Percentiles rank a stretch among this genome's conserved stretches.
These are phyloP conservation scores for Pezicula rhizophila DNA, from an alignment of 2,329 filamentous ascomycete species.

Conservation along the genomic window DNA sequence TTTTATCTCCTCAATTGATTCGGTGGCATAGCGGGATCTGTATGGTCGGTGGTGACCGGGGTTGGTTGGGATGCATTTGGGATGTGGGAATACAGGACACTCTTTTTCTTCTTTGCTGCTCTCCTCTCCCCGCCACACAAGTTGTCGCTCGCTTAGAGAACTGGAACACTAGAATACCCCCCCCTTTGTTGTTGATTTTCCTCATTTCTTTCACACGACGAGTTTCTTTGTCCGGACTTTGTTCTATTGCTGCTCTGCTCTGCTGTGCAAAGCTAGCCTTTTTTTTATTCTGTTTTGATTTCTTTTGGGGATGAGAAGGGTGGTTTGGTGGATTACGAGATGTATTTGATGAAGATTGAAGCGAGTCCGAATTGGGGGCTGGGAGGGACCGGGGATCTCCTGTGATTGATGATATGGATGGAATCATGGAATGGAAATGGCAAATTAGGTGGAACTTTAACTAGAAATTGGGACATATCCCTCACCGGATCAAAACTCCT, in stretches of 20 bases:
- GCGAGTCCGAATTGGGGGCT: no score
- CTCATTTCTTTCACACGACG: not conserved
- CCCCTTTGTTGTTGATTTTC: slow-evolving; percentile 8
- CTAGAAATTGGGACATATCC: no score
- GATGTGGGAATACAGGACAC: slow-evolving; percentile 15
- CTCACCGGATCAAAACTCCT: no score
- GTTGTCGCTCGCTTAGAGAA: slow-evolving; percentile 13
- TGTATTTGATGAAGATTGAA: no score
- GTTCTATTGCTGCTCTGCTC: not conserved
- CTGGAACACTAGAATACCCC: slow-evolving; percentile 15
- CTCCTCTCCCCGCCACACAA: slow-evolving; percentile 3
- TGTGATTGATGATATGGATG: no score
- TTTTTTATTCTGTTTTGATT: not conserved
- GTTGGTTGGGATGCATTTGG: not conserved
- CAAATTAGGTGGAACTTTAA: no score
- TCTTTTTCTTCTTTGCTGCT: slow-evolving; percentile 11
- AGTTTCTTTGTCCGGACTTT: not conserved
- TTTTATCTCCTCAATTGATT: slow-evolving; percentile 3
- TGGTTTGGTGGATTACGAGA: not conserved
- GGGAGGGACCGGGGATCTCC: no score
- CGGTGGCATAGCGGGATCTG: slow-evolving; percentile 15
- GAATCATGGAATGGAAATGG: no score
- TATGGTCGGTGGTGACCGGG: slow-evolving; percentile 7
- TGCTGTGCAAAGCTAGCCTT: not conserved
- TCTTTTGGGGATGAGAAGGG: not conserved